Conservation (phyloP, 129 eudicot genomes). For the Ambrosia artemisiifolia region DNA sequence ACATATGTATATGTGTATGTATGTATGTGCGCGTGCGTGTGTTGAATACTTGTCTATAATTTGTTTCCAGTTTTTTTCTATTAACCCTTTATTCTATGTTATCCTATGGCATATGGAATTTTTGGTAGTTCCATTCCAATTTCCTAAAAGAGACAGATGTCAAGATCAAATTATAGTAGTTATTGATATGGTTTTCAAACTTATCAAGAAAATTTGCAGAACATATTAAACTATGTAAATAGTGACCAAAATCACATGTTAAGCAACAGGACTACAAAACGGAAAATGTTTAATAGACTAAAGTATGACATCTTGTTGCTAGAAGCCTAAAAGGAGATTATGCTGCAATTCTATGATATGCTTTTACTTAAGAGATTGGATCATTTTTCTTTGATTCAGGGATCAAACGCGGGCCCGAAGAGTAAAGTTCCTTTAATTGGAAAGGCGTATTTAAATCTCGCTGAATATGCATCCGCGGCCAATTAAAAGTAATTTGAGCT, state of each 20-base stretch:
- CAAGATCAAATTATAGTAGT: not conserved
- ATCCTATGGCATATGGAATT: slow-evolving; percentile 8
- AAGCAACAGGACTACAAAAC: slow-evolving; percentile 3
- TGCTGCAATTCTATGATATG: not conserved
- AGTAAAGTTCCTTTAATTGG: slow-evolving; percentile 55
- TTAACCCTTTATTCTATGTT: slow-evolving; percentile 10
- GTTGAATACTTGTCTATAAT: not conserved
- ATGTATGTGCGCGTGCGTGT: not conserved
- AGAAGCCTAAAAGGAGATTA: not conserved
- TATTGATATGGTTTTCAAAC: not conserved
- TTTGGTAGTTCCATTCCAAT: not conserved
- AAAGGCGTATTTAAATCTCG: slow-evolving; percentile 67
- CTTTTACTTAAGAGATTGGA: slow-evolving; percentile 13
- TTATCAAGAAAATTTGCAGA: not conserved
- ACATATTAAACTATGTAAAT: not conserved
- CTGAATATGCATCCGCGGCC: slow-evolving; percentile 63
- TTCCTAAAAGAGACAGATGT: not conserved
- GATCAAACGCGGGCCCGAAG: slow-evolving; percentile 55
- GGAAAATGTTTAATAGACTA: not conserved
- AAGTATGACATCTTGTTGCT: not conserved
- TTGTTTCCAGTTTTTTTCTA: not conserved
- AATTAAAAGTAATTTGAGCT: slow-evolving; percentile 60
- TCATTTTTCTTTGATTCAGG: slow-evolving; percentile 43
- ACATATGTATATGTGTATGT: not conserved
- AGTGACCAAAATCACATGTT: not conserved